phyloP scores from a whole-genome alignment of 371 early-diverging fungal species.

The Batkoa obscura region DNA sequence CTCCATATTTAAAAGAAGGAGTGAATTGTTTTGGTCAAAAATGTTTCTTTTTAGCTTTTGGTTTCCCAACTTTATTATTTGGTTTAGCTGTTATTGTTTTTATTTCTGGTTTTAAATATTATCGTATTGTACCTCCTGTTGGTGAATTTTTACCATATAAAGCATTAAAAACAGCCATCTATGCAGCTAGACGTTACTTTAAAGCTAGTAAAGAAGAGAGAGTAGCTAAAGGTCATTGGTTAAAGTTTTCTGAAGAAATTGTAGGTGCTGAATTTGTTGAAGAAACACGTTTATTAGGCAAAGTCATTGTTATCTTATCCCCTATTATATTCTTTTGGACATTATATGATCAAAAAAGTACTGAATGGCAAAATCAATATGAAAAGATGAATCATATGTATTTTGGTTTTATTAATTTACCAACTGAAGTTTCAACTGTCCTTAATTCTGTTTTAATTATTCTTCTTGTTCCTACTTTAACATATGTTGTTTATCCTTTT shows the following conservation, averaged over 20 bases:
- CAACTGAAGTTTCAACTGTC: background rate
- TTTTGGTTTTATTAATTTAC: slow-evolving; percentile 9
- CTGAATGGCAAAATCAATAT: slow-evolving; percentile 9
- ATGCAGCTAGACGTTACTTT: background rate
- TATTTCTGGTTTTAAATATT: slow-evolving; percentile 21
- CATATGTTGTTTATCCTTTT: slow-evolving; percentile 3
- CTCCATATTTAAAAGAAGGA: background rate
- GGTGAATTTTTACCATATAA: slow-evolving; percentile 26
- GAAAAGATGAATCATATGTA: slow-evolving; percentile 14
- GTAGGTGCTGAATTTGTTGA: slow-evolving; percentile 3
- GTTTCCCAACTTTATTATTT: slow-evolving; percentile 2
- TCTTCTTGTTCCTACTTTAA: background rate
- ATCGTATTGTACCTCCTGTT: slow-evolving; percentile 30
- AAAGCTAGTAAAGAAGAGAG: background rate
- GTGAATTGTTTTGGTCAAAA: background rate
- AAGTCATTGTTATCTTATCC: slow-evolving; percentile 14
- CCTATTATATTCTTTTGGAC: slow-evolving; percentile 33
- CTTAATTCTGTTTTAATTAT: background rate
- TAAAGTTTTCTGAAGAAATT: background rate
- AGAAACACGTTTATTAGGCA: slow-evolving; percentile 4
- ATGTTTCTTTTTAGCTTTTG: slow-evolving; percentile 4
- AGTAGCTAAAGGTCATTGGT: slow-evolving; percentile 1
- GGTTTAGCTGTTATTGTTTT: slow-evolving; percentile 19
- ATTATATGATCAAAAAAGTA: slow-evolving; percentile 29
- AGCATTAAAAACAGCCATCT: slow-evolving; percentile 10